These are phyloP conservation scores for Coemansia sp. DNA, from an alignment of 192 early-diverging fungal species.

Conservation along the genomic window DNA sequence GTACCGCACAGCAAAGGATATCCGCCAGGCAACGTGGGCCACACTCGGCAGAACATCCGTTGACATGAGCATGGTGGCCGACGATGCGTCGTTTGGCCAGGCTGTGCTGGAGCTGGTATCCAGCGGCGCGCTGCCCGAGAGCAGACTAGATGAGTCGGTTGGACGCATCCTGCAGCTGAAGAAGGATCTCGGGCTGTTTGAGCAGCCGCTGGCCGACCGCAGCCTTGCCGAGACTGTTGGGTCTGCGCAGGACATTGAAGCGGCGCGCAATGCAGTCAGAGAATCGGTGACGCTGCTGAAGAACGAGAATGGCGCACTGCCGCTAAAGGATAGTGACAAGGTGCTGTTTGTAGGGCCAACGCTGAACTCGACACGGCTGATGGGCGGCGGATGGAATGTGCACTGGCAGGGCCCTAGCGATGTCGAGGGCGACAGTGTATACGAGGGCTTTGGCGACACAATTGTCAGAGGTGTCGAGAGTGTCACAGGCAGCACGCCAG, in stretches of 20 bases:
- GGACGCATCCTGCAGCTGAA: slow-evolving; percentile 63
- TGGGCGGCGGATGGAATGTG: slow-evolving; percentile 65
- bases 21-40: slow-evolving; percentile 49
- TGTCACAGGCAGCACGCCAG: slow-evolving; percentile 24
- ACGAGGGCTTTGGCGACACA: slow-evolving; percentile 43
- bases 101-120: slow-evolving; percentile 44
- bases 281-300: slow-evolving; percentile 64
- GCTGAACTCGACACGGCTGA: slow-evolving; percentile 56
- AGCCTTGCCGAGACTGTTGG: slow-evolving; percentile 49
- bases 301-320: slow-evolving; percentile 55
- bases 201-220: slow-evolving; percentile 42
- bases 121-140: slow-evolving; percentile 32
- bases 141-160: slow-evolving; percentile 56
- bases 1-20: slow-evolving; percentile 45
- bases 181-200: slow-evolving; percentile 66
- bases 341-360: slow-evolving; percentile 62
- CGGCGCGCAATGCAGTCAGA: slow-evolving; percentile 55
- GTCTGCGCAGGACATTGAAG: slow-evolving; percentile 52
- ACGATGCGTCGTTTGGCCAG: slow-evolving; percentile 57
- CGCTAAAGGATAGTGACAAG: slow-evolving; percentile 44
- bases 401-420: slow-evolving; percentile 60
- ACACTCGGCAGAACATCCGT: slow-evolving; percentile 54
- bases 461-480: slow-evolving; percentile 30
- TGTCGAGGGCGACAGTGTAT: slow-evolving; percentile 49
- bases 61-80: slow-evolving; percentile 68